Evolutionary conservation across 306 rosid genomes (phyloP).

Genomic region (Calophaca sinica): DNA sequence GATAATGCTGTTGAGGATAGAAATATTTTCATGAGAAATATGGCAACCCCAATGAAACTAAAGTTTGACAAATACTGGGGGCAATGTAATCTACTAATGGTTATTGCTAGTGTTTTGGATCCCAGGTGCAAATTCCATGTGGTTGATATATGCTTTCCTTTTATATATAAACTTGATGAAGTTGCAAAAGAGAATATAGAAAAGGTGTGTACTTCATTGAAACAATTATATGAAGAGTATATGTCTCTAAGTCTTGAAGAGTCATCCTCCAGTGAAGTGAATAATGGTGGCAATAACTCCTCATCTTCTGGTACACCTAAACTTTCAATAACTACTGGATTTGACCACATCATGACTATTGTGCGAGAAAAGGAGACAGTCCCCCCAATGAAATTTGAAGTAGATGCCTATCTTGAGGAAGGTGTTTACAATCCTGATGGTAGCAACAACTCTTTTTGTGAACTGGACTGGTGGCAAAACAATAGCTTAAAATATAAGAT

Average conservation of each 20-base stretch:
- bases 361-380: not conserved
- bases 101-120: too few relatives aligned
- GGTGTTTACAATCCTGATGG: not conserved
- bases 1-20: too few relatives aligned
- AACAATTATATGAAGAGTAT: too few relatives aligned
- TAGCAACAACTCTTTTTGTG: not conserved
- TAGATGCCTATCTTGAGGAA: not conserved
- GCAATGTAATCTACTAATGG: too few relatives aligned
- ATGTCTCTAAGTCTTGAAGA: not conserved
- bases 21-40: too few relatives aligned
- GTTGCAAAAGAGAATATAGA: too few relatives aligned
- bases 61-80: too few relatives aligned
- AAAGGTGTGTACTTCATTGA: too few relatives aligned
- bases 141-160: too few relatives aligned
- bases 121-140: too few relatives aligned
- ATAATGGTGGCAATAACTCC: not conserved
- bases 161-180: too few relatives aligned
- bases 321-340: not conserved
- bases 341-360: not conserved
- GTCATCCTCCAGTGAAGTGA: not conserved
- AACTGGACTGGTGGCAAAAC: not conserved
- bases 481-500: not conserved
- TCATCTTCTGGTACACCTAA: not conserved
- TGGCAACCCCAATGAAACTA: too few relatives aligned
- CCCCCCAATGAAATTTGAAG: not conserved